Conservation (phyloP, 345 rosid genomes). For the Trapa bicornis region DNA sequence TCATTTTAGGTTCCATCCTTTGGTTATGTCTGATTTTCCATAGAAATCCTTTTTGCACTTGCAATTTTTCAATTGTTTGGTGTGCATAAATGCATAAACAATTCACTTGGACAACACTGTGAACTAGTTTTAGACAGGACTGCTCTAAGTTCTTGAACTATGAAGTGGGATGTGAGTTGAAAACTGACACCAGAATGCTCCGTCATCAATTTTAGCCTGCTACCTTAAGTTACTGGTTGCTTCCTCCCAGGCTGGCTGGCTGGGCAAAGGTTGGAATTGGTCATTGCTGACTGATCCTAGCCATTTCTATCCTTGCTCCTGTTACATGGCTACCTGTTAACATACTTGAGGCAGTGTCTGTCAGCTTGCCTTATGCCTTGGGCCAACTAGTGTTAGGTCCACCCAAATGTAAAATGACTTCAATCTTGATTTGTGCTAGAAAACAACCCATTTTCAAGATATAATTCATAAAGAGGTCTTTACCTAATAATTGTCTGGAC, state of each 20-base stretch:
- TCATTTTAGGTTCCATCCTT: not conserved
- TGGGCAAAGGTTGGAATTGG: not conserved
- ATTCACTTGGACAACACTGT: not conserved
- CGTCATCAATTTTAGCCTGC: not conserved
- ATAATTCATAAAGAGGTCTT: not conserved
- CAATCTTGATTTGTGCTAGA: no score
- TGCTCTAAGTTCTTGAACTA: not conserved
- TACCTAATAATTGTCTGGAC: not conserved
- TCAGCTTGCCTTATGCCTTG: not conserved
- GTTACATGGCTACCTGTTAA: not conserved
- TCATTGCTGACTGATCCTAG: not conserved
- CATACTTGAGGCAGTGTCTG: not conserved
- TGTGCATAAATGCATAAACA: not conserved
- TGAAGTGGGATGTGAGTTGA: not conserved
- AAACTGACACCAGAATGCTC: not conserved
- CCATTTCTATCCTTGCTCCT: not conserved
- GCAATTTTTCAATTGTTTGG: not conserved
- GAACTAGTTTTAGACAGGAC: not conserved
- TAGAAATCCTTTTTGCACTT: not conserved
- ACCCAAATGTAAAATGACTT: not conserved
- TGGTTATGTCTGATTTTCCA: not conserved
- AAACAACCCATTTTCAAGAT: no score
- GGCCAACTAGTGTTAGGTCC: not conserved
- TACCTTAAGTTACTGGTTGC: not conserved
- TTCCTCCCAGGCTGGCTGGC: not conserved